phyloP scores from a whole-genome alignment of 164 flowering plant genomes.

The Annona squamosa region DNA sequence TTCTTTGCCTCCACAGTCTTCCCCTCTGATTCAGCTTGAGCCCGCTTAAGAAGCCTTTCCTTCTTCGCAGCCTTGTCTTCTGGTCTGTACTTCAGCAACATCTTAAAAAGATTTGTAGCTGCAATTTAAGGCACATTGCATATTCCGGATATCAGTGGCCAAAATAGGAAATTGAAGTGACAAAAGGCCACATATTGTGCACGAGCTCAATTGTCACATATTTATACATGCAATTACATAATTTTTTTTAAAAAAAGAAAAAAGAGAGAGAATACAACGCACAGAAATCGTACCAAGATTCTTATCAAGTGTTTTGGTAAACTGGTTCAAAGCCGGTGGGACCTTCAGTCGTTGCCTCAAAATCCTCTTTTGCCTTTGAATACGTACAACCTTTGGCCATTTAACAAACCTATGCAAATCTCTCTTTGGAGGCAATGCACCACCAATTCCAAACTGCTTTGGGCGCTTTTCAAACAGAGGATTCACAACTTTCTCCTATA shows the following conservation, averaged over 20 bases:
- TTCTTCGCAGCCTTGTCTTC: slow-evolving; percentile 31
- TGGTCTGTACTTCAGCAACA: slow-evolving; percentile 23
- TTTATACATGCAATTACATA: not conserved
- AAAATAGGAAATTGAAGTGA: not conserved
- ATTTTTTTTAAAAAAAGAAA: not conserved
- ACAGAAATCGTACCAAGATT: slow-evolving; percentile 16
- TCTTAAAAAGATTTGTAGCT: slow-evolving; percentile 27
- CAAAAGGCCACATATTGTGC: not conserved
- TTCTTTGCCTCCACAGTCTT: slow-evolving; percentile 23
- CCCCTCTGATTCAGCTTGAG: slow-evolving; percentile 26
- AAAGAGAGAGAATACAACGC: not conserved
- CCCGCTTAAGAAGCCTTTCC: slow-evolving; percentile 28
- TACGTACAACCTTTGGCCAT: slow-evolving; percentile 30
- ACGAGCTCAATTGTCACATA: not conserved
- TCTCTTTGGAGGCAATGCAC: slow-evolving; percentile 29
- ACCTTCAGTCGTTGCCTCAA: slow-evolving; percentile 28
- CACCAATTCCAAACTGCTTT: slow-evolving; percentile 59
- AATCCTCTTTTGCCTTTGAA: slow-evolving; percentile 26
- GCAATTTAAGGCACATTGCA: not conserved
- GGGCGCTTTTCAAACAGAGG: slow-evolving; percentile 68
- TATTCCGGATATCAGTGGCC: not conserved
- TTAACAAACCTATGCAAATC: slow-evolving; percentile 27
- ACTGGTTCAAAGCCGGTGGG: slow-evolving; percentile 30
- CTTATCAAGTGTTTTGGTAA: slow-evolving; percentile 28
- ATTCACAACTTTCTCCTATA: slow-evolving; percentile 42